Percentiles rank a stretch among this genome's conserved stretches.
These are phyloP conservation scores for Amanita exitialis DNA, from an alignment of 768 basidiomycete genomes.

Conservation along the genomic window DNA sequence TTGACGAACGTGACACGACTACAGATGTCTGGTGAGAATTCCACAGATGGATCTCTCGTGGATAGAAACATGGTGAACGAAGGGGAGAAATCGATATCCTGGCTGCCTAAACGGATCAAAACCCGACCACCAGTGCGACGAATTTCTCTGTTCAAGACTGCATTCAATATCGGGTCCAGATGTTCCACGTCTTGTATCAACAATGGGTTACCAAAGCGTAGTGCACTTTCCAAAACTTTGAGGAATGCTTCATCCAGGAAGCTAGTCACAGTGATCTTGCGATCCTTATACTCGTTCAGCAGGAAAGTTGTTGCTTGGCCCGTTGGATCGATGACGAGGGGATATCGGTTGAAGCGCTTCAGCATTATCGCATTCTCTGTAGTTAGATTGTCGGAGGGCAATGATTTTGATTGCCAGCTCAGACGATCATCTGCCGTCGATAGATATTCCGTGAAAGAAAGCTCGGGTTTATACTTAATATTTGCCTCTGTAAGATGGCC, in stretches of 20 bases:
- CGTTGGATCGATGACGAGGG: conserved; percentile 95
- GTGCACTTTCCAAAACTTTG: conserved; percentile 96
- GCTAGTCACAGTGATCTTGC: conserved; percentile 96
- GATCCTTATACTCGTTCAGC: conserved; percentile 88
- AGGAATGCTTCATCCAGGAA: conserved; percentile 99
- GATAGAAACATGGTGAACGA: conserved; percentile 99
- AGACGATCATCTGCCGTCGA: conserved; percentile 96
- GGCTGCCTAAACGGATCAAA: conserved; percentile 89
- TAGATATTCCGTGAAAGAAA: conserved; percentile 90
- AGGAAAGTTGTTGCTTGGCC: conserved; percentile 95
- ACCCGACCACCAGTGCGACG: conserved; percentile 95
- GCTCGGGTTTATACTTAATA: conserved; percentile 86
- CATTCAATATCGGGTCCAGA: conserved; percentile 94
- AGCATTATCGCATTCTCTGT: conserved; percentile 99
- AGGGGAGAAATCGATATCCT: conserved; percentile 99
- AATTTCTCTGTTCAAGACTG: conserved; percentile 95
- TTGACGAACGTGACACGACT: conserved; percentile 94
- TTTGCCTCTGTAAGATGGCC: conserved; percentile 81
- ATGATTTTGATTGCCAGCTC: conserved; percentile 88
- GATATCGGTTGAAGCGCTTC: conserved; percentile 95
- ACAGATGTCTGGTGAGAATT: conserved; percentile 98
- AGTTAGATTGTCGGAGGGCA: conserved; percentile 94
- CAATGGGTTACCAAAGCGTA: conserved; percentile 95
- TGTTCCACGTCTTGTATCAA: conserved; percentile 98
- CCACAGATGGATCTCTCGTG: conserved; percentile 92